Conservation (phyloP, 805 yeast species). For the Kluyveromyces nonfermentans region DNA sequence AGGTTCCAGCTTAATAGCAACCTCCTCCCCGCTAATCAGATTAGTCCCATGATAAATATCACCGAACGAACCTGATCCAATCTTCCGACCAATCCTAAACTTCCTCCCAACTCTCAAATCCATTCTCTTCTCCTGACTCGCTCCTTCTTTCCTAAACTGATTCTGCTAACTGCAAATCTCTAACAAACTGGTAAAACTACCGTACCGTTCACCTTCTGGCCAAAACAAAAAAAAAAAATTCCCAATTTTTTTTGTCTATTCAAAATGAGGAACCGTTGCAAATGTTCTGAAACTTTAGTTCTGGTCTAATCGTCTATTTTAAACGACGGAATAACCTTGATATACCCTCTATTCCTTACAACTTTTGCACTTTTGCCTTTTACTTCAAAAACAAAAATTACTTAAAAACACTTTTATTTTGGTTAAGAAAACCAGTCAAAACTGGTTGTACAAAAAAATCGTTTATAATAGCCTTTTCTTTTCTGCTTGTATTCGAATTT, state of each 20-base stretch:
- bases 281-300: neutral
- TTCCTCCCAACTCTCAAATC: slow-evolving; percentile 90
- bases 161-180: neutral
- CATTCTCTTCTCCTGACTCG: slow-evolving; percentile 22
- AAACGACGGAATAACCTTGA: neutral
- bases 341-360: neutral
- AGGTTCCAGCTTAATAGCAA: slow-evolving; percentile 90
- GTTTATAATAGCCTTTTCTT: neutral
- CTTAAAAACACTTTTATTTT: neutral
- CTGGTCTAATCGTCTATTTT: neutral
- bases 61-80: slow-evolving; percentile 96
- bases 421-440: neutral
- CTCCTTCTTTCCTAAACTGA: neutral
- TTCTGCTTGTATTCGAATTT: neutral
- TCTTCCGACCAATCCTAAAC: slow-evolving; percentile 86
- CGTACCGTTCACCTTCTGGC: neutral
- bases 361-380: neutral
- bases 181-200: neutral
- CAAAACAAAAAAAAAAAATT: neutral
- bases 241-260: neutral
- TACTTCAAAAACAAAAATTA: neutral
- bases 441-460: neutral
- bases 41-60: slow-evolving; percentile 92
- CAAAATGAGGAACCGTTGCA: neutral
- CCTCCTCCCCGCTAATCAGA: slow-evolving; percentile 93